A percentile compares a stretch with the other conserved stretches of the same genome.
Evolutionary conservation across 495 filamentous ascomycete genomes (phyloP).

Genomic region (Mycothermus thermophilus): DNA sequence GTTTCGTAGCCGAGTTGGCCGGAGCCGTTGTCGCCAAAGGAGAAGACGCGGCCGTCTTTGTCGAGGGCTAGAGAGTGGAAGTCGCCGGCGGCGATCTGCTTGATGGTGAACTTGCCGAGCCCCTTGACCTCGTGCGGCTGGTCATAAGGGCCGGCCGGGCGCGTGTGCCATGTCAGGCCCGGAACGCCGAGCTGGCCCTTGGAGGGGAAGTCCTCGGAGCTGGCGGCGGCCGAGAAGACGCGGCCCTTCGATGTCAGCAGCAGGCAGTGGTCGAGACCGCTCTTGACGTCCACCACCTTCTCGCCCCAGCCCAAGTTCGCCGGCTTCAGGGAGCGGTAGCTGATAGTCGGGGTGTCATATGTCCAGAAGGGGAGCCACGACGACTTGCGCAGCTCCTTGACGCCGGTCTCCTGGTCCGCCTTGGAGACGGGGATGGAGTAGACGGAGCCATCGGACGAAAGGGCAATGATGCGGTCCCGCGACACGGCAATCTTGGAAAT

Average conservation of each 20-base stretch:
- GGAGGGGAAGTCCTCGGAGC: slow-evolving; percentile 61
- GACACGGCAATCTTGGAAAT: slow-evolving; percentile 59
- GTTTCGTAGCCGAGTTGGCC: slow-evolving; percentile 75
- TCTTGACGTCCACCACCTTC: slow-evolving; percentile 54
- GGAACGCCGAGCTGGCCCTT: slow-evolving; percentile 79
- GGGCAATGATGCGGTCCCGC: slow-evolving; percentile 65
- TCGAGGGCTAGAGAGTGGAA: slow-evolving; percentile 72
- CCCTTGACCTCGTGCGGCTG: slow-evolving; percentile 50
- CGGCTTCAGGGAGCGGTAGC: slow-evolving; percentile 59
- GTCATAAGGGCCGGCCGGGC: slow-evolving; percentile 67
- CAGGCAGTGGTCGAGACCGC: slow-evolving; percentile 72
- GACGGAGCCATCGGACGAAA: slow-evolving; percentile 62
- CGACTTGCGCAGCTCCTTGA: slow-evolving; percentile 40
- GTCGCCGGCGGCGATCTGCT: slow-evolving; percentile 68
- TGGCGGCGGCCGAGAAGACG: slow-evolving; percentile 71
- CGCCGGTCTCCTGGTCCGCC: slow-evolving; percentile 48
- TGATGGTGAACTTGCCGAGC: slow-evolving; percentile 44
- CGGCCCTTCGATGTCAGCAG: slow-evolving; percentile 76
- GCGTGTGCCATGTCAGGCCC: slow-evolving; percentile 62
- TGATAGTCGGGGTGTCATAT: slow-evolving; percentile 29
- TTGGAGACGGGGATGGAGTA: slow-evolving; percentile 76
- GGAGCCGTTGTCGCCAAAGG: slow-evolving; percentile 78
- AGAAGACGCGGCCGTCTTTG: slow-evolving; percentile 60
- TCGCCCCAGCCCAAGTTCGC: slow-evolving; percentile 55
- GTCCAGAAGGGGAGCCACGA: slow-evolving; percentile 76